A percentile compares a stretch with the other conserved stretches of the same genome.
These are phyloP conservation scores for Phytophthora idaei DNA, from an alignment of 352 stramenopile species.

Conservation along the genomic window DNA sequence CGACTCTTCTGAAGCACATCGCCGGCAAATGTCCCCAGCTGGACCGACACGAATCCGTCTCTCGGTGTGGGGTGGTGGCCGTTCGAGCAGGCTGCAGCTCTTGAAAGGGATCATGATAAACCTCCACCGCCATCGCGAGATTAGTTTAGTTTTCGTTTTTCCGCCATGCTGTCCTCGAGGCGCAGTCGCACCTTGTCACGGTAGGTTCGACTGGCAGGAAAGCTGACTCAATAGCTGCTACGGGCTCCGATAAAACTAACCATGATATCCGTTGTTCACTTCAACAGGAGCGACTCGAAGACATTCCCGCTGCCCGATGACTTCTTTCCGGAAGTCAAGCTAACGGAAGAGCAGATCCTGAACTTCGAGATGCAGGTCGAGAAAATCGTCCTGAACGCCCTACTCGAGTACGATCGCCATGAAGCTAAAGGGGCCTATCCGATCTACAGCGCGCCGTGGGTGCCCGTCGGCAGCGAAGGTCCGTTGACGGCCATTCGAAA, in stretches of 20 bases:
- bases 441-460: conserved; percentile 38
- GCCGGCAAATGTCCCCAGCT: conserved; percentile 31
- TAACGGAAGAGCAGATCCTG: conserved; percentile 36
- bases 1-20: conserved; percentile 43
- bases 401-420: conserved; percentile 43
- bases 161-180: conserved; percentile 29
- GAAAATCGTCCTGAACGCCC: conserved; percentile 34
- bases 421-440: conserved; percentile 40
- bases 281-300: conserved; percentile 37
- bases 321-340: conserved; percentile 45
- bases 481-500: conserved; percentile 43
- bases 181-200: conserved; percentile 30
- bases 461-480: conserved; percentile 30
- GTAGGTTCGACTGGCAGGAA: conserved; percentile 24
- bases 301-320: conserved; percentile 45
- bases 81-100: conserved; percentile 23
- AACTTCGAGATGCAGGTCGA: conserved; percentile 41
- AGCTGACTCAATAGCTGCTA: conserved; percentile 6
- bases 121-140: conserved; percentile 14
- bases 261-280: conserved; percentile 1
- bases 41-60: conserved; percentile 32
- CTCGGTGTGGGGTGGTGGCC: conserved; percentile 22
- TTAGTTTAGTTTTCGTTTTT: conserved; percentile 37
- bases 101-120: conserved; percentile 25
- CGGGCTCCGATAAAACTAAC: conserved; percentile 34